phyloP scores from a whole-genome alignment of 2,329 filamentous ascomycete species.

The Didymella keratinophila region DNA sequence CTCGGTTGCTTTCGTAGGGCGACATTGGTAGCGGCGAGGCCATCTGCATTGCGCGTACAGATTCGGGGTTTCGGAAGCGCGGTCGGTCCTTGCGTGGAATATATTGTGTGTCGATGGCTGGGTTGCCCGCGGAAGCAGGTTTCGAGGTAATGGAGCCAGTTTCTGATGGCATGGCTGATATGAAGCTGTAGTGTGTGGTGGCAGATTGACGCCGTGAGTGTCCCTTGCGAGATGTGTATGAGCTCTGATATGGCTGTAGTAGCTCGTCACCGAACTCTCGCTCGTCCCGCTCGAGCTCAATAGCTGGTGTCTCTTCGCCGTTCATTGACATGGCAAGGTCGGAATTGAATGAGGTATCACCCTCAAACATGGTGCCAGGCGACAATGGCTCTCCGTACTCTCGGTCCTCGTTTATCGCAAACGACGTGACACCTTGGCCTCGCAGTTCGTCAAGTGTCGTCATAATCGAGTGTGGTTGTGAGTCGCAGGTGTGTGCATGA shows the following conservation, averaged over 20 bases:
- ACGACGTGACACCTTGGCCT: conserved; percentile 42
- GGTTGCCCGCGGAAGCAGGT: conserved; percentile 34
- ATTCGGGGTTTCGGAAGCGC: conserved; percentile 73
- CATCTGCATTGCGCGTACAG: conserved; percentile 76
- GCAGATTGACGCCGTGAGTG: conserved; percentile 41
- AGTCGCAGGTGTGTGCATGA: conserved; percentile 21
- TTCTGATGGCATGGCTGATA: conserved; percentile 51
- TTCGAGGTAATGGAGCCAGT: conserved; percentile 46
- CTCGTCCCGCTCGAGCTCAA: conserved; percentile 42
- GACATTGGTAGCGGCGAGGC: conserved; percentile 61
- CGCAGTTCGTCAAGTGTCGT: conserved; percentile 44
- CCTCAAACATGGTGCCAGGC: conserved; percentile 43
- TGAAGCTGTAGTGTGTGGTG: conserved; percentile 43
- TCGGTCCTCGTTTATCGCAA: conserved; percentile 46
- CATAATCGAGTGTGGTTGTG: conserved; percentile 35
- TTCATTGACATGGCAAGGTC: conserved; percentile 38
- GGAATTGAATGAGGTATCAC: conserved; percentile 44
- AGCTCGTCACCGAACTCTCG: conserved; percentile 30
- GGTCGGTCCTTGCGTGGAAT: conserved; percentile 67
- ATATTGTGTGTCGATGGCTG: conserved; percentile 53
- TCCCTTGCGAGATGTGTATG: conserved; percentile 42
- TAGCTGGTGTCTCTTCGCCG: conserved; percentile 42
- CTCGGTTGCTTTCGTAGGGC: conserved; percentile 40
- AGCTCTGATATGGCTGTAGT: conserved; percentile 42
- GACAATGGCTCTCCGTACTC: conserved; percentile 43